Evolutionary conservation across 2,329 filamentous ascomycete species (phyloP).

Genomic region (Atkinsonella hypoxylon): DNA sequence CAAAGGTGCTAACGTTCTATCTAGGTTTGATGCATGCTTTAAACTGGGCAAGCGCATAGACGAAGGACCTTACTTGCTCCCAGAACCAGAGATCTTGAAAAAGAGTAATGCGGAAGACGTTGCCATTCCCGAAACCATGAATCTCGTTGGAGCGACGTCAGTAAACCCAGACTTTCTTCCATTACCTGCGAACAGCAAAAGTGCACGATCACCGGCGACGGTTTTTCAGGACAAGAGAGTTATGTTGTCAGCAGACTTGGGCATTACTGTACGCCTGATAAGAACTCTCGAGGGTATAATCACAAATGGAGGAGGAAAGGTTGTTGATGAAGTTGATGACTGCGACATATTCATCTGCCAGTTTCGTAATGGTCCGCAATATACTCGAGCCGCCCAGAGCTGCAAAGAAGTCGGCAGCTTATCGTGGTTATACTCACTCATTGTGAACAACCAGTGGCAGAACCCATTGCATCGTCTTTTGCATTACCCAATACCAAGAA

Average conservation of each 20-base stretch:
- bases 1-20: not conserved
- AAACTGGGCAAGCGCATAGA: constrained; percentile 85
- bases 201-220: constrained; percentile 41
- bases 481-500: constrained; percentile 74
- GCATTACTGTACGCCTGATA: constrained; percentile 53
- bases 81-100: constrained; percentile 72
- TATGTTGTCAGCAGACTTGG: constrained; percentile 64
- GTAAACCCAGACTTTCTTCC: constrained; percentile 31
- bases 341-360: constrained; percentile 82
- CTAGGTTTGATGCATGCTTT: constrained; percentile 90
- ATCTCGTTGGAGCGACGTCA: constrained; percentile 56
- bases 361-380: constrained; percentile 71
- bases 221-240: constrained; percentile 72
- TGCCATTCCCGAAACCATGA: constrained; percentile 42
- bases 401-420: constrained; percentile 84
- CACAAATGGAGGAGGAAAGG: constrained; percentile 53
- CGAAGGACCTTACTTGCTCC: constrained; percentile 74
- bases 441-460: constrained; percentile 80
- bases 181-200: constrained; percentile 28
- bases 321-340: constrained; percentile 52
- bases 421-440: constrained; percentile 86
- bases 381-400: constrained; percentile 60
- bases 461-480: constrained; percentile 71
- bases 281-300: constrained; percentile 62
- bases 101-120: constrained; percentile 43